A percentile compares a stretch with the other conserved stretches of the same genome.
These are phyloP conservation scores for Draba incana DNA, from an alignment of 345 rosid genomes.

Conservation along the genomic window DNA sequence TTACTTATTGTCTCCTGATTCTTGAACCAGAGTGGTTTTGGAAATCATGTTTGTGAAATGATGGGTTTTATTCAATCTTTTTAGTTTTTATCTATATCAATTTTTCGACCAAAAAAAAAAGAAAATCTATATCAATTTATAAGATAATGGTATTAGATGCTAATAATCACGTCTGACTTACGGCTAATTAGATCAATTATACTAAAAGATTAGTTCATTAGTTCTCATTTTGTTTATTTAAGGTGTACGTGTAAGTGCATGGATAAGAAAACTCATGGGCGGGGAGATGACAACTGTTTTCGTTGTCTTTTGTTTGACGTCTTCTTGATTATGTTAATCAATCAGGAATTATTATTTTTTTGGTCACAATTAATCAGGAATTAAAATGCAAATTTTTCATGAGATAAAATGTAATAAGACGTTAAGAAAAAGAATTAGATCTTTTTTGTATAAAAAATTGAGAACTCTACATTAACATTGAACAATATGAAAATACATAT, in stretches of 20 bases:
- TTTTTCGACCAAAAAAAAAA: no score
- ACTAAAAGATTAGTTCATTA: background rate
- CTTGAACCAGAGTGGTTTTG: constrained; percentile 41
- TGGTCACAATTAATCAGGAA: no score
- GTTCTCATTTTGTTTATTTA: background rate
- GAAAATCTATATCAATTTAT: no score
- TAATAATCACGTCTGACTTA: constrained; percentile 13
- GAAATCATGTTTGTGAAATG: constrained; percentile 24
- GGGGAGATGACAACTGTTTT: constrained; percentile 36
- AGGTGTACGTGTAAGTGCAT: constrained; percentile 38
- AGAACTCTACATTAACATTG: no score
- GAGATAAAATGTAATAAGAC: background rate
- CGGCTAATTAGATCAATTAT: background rate
- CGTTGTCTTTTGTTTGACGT: constrained; percentile 38
- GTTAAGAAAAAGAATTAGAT: background rate
- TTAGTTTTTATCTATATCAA: no score
- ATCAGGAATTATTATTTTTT: no score
- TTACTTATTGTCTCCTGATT: constrained; percentile 24
- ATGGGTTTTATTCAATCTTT: constrained; percentile 8
- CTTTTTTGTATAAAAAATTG: background rate
- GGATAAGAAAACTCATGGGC: constrained; percentile 31
- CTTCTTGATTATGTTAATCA: background rate
- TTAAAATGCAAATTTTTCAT: no score
- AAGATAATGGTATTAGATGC: background rate
- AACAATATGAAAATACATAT: no score